Base-by-base conservation (phyloP, 2,329 filamentous ascomycete genomes). In the Aureobasidium sp. region DNA sequence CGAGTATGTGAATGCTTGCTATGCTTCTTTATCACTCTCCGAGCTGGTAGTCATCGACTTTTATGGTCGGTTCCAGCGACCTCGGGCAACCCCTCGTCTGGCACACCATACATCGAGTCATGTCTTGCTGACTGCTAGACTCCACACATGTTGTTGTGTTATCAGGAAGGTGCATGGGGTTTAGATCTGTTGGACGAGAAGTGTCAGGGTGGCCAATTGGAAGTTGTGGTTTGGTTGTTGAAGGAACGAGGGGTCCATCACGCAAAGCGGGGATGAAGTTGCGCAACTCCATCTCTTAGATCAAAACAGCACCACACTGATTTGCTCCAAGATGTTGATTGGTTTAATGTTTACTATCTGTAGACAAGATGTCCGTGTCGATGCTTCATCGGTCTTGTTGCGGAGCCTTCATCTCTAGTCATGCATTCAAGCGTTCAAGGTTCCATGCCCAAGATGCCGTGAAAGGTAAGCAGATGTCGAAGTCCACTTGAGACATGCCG, bases 221-320 rank as follows among this genome's bases (percentile, higher is more conserved):
- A 41, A 17, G 41, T 25, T n/a, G 14, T 36, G 53, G 14, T 57
- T n/a, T 34, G 22, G 20, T 39, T 11, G 53, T 57, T 11, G 39
- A 56, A 56, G 39, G 37, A 41, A 34, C 9, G 31, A 29, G 53
- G 53, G 53, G n/a, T 45, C 20, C n/a, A 57, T 29, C 53, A 57
- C 53, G 53, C 53, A 45, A 57, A 36, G 53, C 53, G 53, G 53
- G 53, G 53, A 42, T 34, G 12, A 57, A 57, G 41, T 57, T 47
- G 53, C 53, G 53, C 53, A 22, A 57, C 41, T 55, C 15, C 51
- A 55, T 25, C 51, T 55, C 41, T 22, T 37, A 53, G 41, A 55
- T 55, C 51, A 55, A 11, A 8, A 7, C 12, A 17, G 37, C 48
- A 12, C 25, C 14, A 17, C 31, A 37, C 14, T 20, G 17, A 15